phyloP scores from a whole-genome alignment of 139 green algal genomes.

The Chlorella sp. region DNA sequence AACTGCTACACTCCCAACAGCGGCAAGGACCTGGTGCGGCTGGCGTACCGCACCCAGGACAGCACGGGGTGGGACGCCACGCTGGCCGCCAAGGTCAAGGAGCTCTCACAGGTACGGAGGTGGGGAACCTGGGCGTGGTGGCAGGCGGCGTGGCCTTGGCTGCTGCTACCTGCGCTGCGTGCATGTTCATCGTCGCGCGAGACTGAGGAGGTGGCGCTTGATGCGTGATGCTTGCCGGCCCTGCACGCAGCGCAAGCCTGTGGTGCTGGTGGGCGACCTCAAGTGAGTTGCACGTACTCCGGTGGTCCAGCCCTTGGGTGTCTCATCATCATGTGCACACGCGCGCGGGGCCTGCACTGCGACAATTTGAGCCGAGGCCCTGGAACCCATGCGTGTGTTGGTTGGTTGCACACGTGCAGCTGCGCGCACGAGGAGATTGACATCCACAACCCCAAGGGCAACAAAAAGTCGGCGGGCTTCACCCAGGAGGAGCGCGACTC shows the following conservation, averaged over 20 bases:
- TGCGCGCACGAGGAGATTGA: slow-evolving; percentile 53
- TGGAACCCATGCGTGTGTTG: too few relatives aligned
- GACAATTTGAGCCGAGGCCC: too few relatives aligned
- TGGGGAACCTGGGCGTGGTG: too few relatives aligned
- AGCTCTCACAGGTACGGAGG: slow-evolving; percentile 15
- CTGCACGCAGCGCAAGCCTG: slow-evolving; percentile 45
- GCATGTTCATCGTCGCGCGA: not conserved
- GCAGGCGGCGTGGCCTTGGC: not conserved
- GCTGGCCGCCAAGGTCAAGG: slow-evolving; percentile 37
- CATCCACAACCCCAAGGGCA: slow-evolving; percentile 70
- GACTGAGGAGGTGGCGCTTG: not conserved
- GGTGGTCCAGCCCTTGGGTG: too few relatives aligned
- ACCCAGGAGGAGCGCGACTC: slow-evolving; percentile 69
- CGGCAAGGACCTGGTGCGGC: slow-evolving; percentile 45
- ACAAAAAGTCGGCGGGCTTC: slow-evolving; percentile 64
- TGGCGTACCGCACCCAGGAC: slow-evolving; percentile 46
- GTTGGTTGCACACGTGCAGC: too few relatives aligned
- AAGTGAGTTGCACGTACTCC: too few relatives aligned
- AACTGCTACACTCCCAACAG: slow-evolving; percentile 51
- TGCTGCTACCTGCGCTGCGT: not conserved
- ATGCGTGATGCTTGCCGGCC: not conserved
- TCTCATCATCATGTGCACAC: too few relatives aligned
- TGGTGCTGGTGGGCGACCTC: slow-evolving; percentile 55
- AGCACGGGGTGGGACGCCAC: slow-evolving; percentile 23
- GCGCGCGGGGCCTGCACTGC: too few relatives aligned